Percentiles rank a stretch among this genome's conserved stretches.
Conservation (phyloP, 2,329 filamentous ascomycete genomes). For the Alternaria angustiovoidea region DNA sequence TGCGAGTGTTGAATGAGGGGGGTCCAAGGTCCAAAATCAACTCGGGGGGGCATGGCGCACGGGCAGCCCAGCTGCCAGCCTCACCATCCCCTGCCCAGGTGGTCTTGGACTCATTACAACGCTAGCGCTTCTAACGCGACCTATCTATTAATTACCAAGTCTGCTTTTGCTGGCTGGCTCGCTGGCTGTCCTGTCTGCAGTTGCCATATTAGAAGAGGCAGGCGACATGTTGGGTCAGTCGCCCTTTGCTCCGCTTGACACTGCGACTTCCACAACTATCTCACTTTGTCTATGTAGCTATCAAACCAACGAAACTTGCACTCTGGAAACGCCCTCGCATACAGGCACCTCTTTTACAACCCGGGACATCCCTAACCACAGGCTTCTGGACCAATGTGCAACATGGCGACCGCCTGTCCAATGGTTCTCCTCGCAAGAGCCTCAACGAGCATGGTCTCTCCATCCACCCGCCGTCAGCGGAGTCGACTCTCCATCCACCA, state of each 20-base stretch:
- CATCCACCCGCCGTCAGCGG: slow-evolving; percentile 31
- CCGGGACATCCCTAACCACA: slow-evolving; percentile 14
- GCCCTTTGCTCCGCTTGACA: not conserved
- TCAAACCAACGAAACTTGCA: not conserved
- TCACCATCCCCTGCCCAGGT: slow-evolving; percentile 17
- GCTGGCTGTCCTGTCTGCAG: not conserved
- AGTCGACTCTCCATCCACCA: slow-evolving; percentile 22
- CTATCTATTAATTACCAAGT: slow-evolving; percentile 9
- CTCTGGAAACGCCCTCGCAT: not conserved
- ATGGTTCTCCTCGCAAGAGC: slow-evolving; percentile 28
- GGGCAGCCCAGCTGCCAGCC: slow-evolving; percentile 7
- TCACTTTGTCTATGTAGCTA: not conserved
- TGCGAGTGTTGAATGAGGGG: not conserved
- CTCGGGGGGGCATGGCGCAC: not conserved
- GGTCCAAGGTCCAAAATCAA: not conserved
- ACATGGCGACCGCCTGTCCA: slow-evolving; percentile 42
- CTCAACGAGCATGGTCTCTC: slow-evolving; percentile 26
- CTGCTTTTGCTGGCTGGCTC: slow-evolving; percentile 1
- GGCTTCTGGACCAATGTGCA: slow-evolving; percentile 26
- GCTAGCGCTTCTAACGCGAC: slow-evolving; percentile 18
- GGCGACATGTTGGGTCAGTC: not conserved
- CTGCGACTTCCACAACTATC: not conserved
- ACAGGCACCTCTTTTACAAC: not conserved
- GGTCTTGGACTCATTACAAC: slow-evolving; percentile 21
- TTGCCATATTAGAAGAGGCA: not conserved